A percentile compares a stretch with the other conserved stretches of the same genome.
phyloP scores from a whole-genome alignment of 2,329 filamentous ascomycete genomes.

The Diaporthe sp. region DNA sequence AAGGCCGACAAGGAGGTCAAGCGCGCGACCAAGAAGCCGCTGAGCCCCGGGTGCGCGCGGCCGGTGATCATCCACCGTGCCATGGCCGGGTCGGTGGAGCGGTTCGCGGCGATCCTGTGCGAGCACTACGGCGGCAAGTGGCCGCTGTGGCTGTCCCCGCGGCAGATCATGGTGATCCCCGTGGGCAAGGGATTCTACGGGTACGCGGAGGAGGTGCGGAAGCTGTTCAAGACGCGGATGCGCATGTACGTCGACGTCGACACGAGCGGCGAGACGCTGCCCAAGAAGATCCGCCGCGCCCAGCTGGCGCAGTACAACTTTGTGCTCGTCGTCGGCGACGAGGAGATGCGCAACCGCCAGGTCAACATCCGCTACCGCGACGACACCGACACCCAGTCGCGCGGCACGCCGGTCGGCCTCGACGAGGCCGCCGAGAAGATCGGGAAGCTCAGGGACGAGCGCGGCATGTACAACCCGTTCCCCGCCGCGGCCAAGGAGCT shows the following conservation, averaged over 20 bases:
- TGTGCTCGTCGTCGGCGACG: constrained; percentile 76
- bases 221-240: constrained; percentile 70
- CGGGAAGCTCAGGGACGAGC: constrained; percentile 60
- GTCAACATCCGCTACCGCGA: constrained; percentile 74
- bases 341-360: constrained; percentile 68
- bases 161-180: constrained; percentile 82
- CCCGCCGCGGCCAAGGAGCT: constrained; percentile 39
- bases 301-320: constrained; percentile 88
- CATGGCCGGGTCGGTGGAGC: constrained; percentile 76
- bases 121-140: constrained; percentile 90
- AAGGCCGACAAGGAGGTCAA: constrained; percentile 54
- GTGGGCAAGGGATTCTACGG: constrained; percentile 78
- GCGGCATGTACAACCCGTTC: constrained; percentile 51
- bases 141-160: constrained; percentile 90
- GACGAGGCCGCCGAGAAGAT: constrained; percentile 68
- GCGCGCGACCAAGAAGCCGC: constrained; percentile 57
- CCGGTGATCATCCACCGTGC: constrained; percentile 91
- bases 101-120: constrained; percentile 78
- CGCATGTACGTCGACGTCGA: constrained; percentile 79
- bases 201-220: constrained; percentile 80
- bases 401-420: constrained; percentile 68
- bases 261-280: constrained; percentile 81
- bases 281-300: constrained; percentile 88
- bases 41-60: constrained; percentile 77
- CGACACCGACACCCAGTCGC: constrained; percentile 69